Conservation (phyloP, 2,329 filamentous ascomycete genomes). For the Hypomyces rosellus region DNA sequence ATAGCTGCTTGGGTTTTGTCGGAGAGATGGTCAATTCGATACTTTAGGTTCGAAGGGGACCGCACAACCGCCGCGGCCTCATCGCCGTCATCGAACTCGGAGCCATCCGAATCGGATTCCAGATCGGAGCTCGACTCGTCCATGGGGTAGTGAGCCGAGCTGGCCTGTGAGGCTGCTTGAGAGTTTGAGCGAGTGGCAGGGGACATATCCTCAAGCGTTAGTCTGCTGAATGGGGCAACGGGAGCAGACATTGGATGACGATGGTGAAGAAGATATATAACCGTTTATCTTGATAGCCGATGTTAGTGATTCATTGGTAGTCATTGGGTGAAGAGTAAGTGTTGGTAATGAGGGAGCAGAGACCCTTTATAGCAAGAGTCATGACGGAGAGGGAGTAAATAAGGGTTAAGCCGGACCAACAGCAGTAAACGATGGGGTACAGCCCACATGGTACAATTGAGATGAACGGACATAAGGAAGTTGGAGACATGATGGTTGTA, state of each 20-base stretch:
- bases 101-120: constrained; percentile 23
- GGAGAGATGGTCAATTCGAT: constrained; percentile 35
- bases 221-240: constrained; percentile 20
- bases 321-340: background rate
- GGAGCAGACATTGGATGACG: constrained; percentile 23
- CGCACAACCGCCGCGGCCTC: constrained; percentile 24
- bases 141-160: constrained; percentile 1
- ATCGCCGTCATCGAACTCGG: constrained; percentile 25
- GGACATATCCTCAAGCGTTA: constrained; percentile 26
- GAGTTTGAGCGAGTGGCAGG: constrained; percentile 16
- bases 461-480: no score
- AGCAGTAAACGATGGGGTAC: no score
- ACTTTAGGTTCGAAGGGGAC: constrained; percentile 35
- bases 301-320: background rate
- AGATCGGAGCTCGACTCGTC: constrained; percentile 23
- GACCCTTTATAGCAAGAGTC: background rate
- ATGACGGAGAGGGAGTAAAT: background rate
- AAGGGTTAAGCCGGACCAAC: no score
- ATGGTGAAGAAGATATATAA: background rate
- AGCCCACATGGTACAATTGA: no score
- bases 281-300: background rate
- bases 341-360: background rate
- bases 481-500: no score
- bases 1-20: constrained; percentile 32
- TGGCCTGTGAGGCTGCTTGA: constrained; percentile 10